Base-by-base conservation (phyloP, 352 stramenopile genomes). In the Globisporangium barbulae region DNA sequence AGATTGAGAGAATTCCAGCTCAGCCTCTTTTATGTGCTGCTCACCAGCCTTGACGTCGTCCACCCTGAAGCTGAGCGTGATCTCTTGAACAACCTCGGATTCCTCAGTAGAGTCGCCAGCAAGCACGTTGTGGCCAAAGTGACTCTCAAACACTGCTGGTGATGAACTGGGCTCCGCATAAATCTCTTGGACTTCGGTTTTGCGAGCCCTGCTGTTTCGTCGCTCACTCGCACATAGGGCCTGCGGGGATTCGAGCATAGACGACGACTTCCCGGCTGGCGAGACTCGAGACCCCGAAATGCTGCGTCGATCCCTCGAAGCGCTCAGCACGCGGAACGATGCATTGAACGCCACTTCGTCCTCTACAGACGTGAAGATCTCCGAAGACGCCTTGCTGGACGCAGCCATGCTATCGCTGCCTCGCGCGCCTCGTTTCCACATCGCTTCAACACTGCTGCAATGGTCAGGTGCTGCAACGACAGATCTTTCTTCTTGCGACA, bases 341-440 rank as follows among this genome's bases (percentile, higher is more conserved):
- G 58, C 31, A 37, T 74, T 73, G 59, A 79, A 75, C 8, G 65
- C 66, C 53, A 58, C 56, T 30, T 75, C 67, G 22, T 79, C 71
- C 22, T 76, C 74, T 28, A 58, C 53, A 1, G 68, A 73, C 6
- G 68, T 59, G 35, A 76, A 74, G 2, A 71, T 37, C 2, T 81
- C 71, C 1, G 53, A 67, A 2, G 49, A 33, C 1, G 59, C n/a
- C 25, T 56, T 62, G 25, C 28, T 55, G 31, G 28, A 3, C 10
- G 30, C 9, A 9, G 7, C 15, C 22, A n/a, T 17, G 31, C 33
- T 37, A n/a, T 53, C 21, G n/a, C 41, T 52, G 19, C 42, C 28
- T 53, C 13, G 42, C 12, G 59, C 68, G 3, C 74, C 79, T 21
- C 78, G 76, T 41, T 78, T 86, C 81, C 81, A 91, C 52, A 91